Conservation (phyloP, 805 yeast genomes). For the Teunomyces aglyptinius region DNA sequence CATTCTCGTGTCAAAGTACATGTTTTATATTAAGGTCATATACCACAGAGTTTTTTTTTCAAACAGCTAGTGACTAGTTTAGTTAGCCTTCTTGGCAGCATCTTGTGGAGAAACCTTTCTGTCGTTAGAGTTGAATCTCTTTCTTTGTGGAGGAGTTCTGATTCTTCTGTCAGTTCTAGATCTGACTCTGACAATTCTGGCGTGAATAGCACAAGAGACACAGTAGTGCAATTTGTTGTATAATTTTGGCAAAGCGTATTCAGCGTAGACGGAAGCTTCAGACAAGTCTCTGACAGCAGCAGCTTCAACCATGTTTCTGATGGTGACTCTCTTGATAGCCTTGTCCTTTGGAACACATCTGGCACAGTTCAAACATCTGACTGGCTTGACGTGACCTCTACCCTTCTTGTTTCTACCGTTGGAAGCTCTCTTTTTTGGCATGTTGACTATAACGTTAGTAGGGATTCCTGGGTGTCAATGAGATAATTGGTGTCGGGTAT, state of each 20-base stretch:
- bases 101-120: conserved; percentile 95
- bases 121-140: conserved; percentile 88
- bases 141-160: conserved; percentile 99
- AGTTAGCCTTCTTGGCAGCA: conserved; percentile 91
- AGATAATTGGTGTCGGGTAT: background rate
- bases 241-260: conserved; percentile 99
- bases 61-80: conserved; percentile 18
- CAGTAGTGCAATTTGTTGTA: conserved; percentile 99
- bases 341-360: conserved; percentile 99
- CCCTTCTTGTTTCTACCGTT: conserved; percentile 99
- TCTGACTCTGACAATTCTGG: conserved; percentile 99
- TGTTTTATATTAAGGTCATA: conserved; percentile 4
- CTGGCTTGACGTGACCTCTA: conserved; percentile 99
- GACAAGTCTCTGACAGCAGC: conserved; percentile 99
- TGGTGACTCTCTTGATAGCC: conserved; percentile 99
- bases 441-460: conserved; percentile 46
- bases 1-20: background rate
- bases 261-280: conserved; percentile 98
- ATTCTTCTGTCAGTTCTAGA: conserved; percentile 97
- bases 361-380: conserved; percentile 99
- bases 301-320: conserved; percentile 99
- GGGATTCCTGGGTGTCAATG: background rate
- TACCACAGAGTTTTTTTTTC: conserved; percentile 2
- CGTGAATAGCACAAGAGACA: conserved; percentile 99
- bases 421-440: conserved; percentile 99